phyloP scores from a whole-genome alignment of 1,284 basidiomycete genomes.

The Trichosporon asahii region DNA sequence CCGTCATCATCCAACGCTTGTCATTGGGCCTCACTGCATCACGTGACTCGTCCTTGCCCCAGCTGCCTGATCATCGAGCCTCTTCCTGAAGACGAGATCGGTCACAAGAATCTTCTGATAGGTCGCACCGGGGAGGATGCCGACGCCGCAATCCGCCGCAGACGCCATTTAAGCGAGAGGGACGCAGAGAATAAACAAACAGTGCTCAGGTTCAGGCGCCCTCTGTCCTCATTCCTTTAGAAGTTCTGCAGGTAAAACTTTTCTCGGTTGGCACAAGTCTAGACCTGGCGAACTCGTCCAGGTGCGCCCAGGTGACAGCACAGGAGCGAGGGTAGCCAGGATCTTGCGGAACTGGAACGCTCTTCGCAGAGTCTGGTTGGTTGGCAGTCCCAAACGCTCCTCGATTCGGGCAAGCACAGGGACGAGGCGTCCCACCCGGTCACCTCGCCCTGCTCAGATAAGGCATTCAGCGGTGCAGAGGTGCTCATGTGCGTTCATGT shows the following conservation, averaged over 20 bases:
- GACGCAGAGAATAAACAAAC: neutral
- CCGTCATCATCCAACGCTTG: no score
- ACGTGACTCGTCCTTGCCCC: neutral
- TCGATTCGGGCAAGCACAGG: neutral
- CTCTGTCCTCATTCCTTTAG: neutral
- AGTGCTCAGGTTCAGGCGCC: neutral
- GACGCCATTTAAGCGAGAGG: neutral
- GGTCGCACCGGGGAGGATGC: neutral
- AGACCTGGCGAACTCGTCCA: neutral
- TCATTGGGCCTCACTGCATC: neutral
- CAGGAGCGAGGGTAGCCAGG: neutral
- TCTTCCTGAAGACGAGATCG: neutral
- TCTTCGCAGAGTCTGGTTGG: neutral
- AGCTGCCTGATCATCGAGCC: neutral
- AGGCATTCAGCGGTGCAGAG: neutral
- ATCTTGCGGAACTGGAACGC: neutral
- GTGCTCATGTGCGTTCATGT: neutral
- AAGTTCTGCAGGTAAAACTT: neutral
- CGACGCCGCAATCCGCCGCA: neutral
- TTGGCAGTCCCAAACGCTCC: neutral
- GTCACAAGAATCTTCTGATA: neutral
- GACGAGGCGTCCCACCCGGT: neutral
- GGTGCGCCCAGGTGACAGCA: neutral
- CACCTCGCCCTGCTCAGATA: neutral
- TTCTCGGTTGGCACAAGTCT: neutral